Base-by-base conservation (phyloP, 2,329 filamentous ascomycete genomes). In the Penicillium sp. region DNA sequence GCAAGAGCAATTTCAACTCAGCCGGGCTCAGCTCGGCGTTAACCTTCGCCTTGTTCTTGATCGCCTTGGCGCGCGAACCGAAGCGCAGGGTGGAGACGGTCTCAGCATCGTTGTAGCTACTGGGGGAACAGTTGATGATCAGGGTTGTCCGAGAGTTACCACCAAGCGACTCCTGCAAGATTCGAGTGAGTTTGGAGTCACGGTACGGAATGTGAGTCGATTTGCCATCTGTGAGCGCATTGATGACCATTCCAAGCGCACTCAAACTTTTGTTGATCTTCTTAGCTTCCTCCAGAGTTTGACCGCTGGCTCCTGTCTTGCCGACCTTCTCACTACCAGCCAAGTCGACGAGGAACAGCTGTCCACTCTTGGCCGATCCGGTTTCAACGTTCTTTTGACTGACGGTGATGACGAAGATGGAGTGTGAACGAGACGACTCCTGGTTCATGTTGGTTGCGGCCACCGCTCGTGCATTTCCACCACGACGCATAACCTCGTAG, bases 181-280 rank as follows among this genome's bases (percentile, higher is more conserved):
- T 97, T 75, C 94, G 87, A 10, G 94, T 99, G 69, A 99, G 87
- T 76, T 97, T 97, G 43, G 93, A 97, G 77, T 99, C 94, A 82
- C 94, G 88, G 75, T 97, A 99, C 1, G 94, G 94, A 61, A 99
- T 84, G 70, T 97, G 92, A 42, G 89, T 92, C 37, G 92, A 96
- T 89, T 96, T 97, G 71, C 92, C 93, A 73, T 97, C 94, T 2
- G 94, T 97, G 67, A 99, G 79, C 50, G 92, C 87, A 77, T 97
- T 97, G 82, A 99, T 99, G 78, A 97, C 94, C 92, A 97, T 97
- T 68, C 94, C 94, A 56, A 99, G 83, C 51, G 94, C 92, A 78
- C 92, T 97, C 80, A 99, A 84, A 82, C 92, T 97, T 83, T 97
- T 97, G 84, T 99, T 99, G 83, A 99, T 99, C 83, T 99, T 99